These are phyloP conservation scores for Aspergillus nomiae DNA, from an alignment of 2,329 filamentous ascomycete species.

Conservation along the genomic window DNA sequence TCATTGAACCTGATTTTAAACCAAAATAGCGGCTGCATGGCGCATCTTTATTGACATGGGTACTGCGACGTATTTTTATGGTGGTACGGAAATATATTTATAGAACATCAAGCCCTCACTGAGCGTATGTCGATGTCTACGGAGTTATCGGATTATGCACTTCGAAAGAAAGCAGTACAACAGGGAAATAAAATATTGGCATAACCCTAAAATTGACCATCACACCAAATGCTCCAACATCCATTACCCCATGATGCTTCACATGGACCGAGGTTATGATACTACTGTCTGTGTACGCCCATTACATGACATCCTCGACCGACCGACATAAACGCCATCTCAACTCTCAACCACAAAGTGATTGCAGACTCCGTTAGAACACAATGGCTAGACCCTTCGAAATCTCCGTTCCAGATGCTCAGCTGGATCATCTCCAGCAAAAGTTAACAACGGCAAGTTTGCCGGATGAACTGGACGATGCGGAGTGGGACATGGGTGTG, in stretches of 20 bases:
- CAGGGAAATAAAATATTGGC: neutral
- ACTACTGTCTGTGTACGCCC: neutral
- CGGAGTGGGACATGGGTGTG: slow-evolving; percentile 60
- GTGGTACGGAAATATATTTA: slow-evolving; percentile 5
- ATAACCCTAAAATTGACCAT: neutral
- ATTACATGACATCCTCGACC: neutral
- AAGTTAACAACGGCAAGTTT: slow-evolving; percentile 59
- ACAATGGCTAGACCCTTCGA: slow-evolving; percentile 42
- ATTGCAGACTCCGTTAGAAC: neutral
- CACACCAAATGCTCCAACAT: neutral
- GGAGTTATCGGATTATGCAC: neutral
- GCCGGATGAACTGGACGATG: slow-evolving; percentile 58
- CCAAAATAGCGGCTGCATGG: neutral
- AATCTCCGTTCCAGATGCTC: slow-evolving; percentile 55
- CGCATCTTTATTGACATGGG: neutral
- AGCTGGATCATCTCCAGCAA: slow-evolving; percentile 56
- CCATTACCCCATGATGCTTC: neutral
- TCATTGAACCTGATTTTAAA: neutral
- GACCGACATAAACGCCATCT: neutral
- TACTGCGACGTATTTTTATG: neutral
- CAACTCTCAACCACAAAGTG: neutral
- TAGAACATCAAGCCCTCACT: neutral
- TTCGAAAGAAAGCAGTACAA: neutral
- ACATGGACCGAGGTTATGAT: slow-evolving; percentile 4
- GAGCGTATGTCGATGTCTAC: too few relatives aligned